Evolutionary conservation across 2,329 filamentous ascomycete species (phyloP).

Genomic region (Microdochium bolleyi): DNA sequence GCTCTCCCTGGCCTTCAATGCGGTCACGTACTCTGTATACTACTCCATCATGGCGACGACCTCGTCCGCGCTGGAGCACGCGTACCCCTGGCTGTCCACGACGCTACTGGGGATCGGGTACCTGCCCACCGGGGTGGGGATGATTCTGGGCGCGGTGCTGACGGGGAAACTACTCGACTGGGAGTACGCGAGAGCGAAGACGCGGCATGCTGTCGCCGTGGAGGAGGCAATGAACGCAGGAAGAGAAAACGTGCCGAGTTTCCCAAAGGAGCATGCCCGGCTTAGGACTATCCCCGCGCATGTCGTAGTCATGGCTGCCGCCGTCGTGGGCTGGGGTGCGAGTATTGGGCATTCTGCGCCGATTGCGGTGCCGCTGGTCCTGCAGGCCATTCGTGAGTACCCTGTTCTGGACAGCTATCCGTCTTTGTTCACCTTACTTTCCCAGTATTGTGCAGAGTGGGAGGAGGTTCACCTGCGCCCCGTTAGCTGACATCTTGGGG

Average conservation of each 20-base stretch:
- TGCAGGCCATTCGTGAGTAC: slow-evolving; percentile 15
- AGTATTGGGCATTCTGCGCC: slow-evolving; percentile 11
- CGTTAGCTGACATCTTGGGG: too few relatives aligned
- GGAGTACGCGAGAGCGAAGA: slow-evolving; percentile 17
- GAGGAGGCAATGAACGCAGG: background rate
- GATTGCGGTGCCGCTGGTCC: slow-evolving; percentile 13
- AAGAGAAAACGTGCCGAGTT: slow-evolving; percentile 4
- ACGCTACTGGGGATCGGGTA: slow-evolving; percentile 23
- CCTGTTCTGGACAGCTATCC: background rate
- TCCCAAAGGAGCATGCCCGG: slow-evolving; percentile 18
- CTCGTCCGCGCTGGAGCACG: slow-evolving; percentile 19
- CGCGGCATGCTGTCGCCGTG: background rate
- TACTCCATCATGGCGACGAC: slow-evolving; percentile 25
- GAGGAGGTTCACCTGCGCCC: too few relatives aligned
- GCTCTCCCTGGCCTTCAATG: slow-evolving; percentile 19
- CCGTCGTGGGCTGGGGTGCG: slow-evolving; percentile 19
- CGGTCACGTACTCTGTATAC: slow-evolving; percentile 23
- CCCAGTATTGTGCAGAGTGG: background rate
- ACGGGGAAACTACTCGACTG: slow-evolving; percentile 20
- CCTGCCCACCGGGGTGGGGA: slow-evolving; percentile 19
- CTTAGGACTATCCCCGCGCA: slow-evolving; percentile 15
- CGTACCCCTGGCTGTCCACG: slow-evolving; percentile 18
- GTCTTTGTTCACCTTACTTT: background rate
- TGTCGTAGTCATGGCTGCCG: slow-evolving; percentile 12
- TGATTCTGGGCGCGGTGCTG: slow-evolving; percentile 17